These are phyloP conservation scores for Macaranga tanarius DNA, from an alignment of 441 rosid genomes.

Conservation along the genomic window DNA sequence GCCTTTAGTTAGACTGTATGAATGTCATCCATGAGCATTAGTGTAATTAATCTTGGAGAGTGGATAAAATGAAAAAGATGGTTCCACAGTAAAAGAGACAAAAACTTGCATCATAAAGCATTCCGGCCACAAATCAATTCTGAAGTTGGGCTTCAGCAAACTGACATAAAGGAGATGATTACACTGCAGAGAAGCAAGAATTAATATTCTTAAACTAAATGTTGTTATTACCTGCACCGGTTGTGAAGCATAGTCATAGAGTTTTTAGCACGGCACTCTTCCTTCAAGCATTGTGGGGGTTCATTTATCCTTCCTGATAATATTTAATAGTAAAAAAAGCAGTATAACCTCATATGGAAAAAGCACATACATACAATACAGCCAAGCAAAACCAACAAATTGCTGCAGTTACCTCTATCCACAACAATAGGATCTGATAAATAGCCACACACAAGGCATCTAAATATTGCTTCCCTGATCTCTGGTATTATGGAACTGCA, in stretches of 20 bases:
- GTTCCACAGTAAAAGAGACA: too few relatives aligned
- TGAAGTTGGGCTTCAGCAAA: too few relatives aligned
- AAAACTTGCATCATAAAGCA: too few relatives aligned
- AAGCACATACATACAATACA: not conserved
- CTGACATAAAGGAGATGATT: too few relatives aligned
- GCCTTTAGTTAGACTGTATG: too few relatives aligned
- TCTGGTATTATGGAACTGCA: constrained; percentile 95
- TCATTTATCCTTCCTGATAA: constrained; percentile 72
- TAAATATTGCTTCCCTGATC: constrained; percentile 92
- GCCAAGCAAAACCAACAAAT: constrained; percentile 10
- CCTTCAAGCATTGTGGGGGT: constrained; percentile 72
- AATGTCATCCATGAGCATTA: too few relatives aligned
- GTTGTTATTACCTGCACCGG: constrained; percentile 66
- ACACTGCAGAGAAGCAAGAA: too few relatives aligned
- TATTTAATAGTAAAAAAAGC: constrained; percentile 15
- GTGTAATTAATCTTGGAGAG: too few relatives aligned
- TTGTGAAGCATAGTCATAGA: constrained; percentile 88
- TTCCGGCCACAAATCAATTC: too few relatives aligned
- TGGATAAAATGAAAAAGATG: too few relatives aligned
- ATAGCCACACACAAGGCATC: constrained; percentile 87
- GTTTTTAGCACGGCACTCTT: constrained; percentile 83
- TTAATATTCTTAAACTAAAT: not conserved
- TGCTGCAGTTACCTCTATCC: constrained; percentile 70
- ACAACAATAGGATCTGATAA: constrained; percentile 81
- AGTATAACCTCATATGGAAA: constrained; percentile 3